Conservation (phyloP, 495 filamentous ascomycete species). For the Talaromyces nanjingensis region DNA sequence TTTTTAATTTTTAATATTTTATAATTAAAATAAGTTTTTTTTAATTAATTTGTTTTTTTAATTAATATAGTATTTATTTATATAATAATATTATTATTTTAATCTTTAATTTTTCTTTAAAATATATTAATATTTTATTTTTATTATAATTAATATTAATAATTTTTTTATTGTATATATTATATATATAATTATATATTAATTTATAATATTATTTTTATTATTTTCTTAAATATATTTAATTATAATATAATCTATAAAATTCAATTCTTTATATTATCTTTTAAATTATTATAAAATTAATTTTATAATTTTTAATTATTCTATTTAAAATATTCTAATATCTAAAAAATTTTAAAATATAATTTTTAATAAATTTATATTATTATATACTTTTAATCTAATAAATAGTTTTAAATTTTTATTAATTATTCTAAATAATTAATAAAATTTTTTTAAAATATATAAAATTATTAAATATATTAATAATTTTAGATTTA, state of each 20-base stretch:
- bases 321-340: too few relatives aligned
- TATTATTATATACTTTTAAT: background rate
- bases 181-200: background rate
- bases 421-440: background rate
- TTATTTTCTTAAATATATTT: too few relatives aligned
- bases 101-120: background rate
- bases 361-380: background rate
- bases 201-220: background rate
- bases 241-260: background rate
- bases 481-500: background rate
- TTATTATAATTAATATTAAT: background rate
- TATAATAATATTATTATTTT: background rate
- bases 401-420: background rate
- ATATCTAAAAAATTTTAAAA: background rate
- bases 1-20: too few relatives aligned
- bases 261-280: background rate
- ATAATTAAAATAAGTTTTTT: too few relatives aligned
- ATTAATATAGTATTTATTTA: too few relatives aligned
- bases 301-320: too few relatives aligned
- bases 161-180: background rate
- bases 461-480: background rate
- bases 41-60: too few relatives aligned
- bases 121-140: background rate
- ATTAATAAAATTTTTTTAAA: background rate
- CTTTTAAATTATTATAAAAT: too few relatives aligned